Conservation (phyloP, 2,329 filamentous ascomycete species). For the Xylariaceae sp. region DNA sequence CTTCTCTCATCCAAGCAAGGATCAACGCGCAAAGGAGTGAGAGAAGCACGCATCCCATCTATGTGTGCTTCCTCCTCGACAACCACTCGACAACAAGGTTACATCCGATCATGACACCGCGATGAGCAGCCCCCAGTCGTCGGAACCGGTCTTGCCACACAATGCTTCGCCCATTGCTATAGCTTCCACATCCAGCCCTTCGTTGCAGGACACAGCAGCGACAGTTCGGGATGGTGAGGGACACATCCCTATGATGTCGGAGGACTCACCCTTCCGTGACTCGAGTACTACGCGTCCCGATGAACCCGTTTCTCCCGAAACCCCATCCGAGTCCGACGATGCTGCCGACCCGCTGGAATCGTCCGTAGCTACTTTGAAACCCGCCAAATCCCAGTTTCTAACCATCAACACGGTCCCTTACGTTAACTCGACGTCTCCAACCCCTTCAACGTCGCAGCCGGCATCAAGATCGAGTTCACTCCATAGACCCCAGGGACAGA, state of each 20-base stretch:
- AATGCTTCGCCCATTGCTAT: constrained; percentile 16
- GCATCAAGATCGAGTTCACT: constrained; percentile 56
- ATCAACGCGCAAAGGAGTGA: not conserved
- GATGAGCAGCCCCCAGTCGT: constrained; percentile 29
- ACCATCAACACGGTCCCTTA: constrained; percentile 45
- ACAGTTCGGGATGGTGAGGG: constrained; percentile 3
- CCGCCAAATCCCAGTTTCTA: constrained; percentile 42
- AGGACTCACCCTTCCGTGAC: not conserved
- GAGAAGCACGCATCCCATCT: not conserved
- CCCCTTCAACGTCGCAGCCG: constrained; percentile 49
- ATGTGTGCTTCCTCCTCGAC: constrained; percentile 31
- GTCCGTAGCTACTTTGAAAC: constrained; percentile 46
- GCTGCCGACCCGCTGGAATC: constrained; percentile 35
- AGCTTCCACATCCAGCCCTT: constrained; percentile 3
- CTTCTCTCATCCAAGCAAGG: not conserved
- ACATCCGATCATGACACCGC: constrained; percentile 29
- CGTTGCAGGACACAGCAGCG: constrained; percentile 7
- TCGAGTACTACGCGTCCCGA: constrained; percentile 2
- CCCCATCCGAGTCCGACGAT: constrained; percentile 7
- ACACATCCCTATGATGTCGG: not conserved
- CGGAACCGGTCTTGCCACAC: constrained; percentile 18
- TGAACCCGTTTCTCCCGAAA: not conserved
- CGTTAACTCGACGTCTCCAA: constrained; percentile 54
- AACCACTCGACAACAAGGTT: constrained; percentile 17
- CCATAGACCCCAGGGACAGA: constrained; percentile 42